Evolutionary conservation across 2,329 filamentous ascomycete species (phyloP), one percentile per base, ranked within the genome.

Genomic region (Diaporthe sp.): DNA sequence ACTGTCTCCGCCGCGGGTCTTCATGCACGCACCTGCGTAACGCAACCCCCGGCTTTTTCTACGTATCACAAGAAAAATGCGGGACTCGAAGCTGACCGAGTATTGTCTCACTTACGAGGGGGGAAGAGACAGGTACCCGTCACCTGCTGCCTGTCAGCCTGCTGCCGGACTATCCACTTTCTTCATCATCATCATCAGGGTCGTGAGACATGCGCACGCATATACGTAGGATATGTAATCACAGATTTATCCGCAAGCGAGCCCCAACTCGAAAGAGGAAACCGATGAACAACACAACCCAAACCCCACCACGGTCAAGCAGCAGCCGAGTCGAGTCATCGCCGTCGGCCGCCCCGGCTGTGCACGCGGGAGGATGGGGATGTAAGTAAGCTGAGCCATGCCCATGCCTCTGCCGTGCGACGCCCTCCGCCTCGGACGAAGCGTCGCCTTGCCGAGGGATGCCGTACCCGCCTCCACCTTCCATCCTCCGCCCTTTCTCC

Each of bases 301-400:
- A 4, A 4, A n/a, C 60, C 42, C 42, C 60, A 47, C 60, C 40
- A 25, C 58, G 58, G 58, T 45, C 58, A 64, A 64, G 58, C 15
- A 25, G 15, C 17, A n/a, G n/a, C 38, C 25, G 35, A 28, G 25
- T 28, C 58, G n/a, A n/a, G n/a, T n/a, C 25, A 7, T 13, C 38
- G 28, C 19, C 38, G 12, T 50, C 61, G 61, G 61, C 61, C 28
- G 61, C 61, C 10, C 61, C 42, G 60, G 61, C 42, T 12, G 45
- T 50, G 42, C 58, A 22, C 25, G 60, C 10, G 22, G 19, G n/a
- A n/a, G n/a, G n/a, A n/a, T n/a, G n/a, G 61, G 61, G 28, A 67
- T 25, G 38, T 1, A 35, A 19, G 61, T 50, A 52, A 67, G 42
- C 61, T 52, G 33, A 67, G 61, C 61, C 28, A 58, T 28, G 33